Evolutionary conservation across 768 basidiomycete species (phyloP).

Genomic region (Pholiota microspora): DNA sequence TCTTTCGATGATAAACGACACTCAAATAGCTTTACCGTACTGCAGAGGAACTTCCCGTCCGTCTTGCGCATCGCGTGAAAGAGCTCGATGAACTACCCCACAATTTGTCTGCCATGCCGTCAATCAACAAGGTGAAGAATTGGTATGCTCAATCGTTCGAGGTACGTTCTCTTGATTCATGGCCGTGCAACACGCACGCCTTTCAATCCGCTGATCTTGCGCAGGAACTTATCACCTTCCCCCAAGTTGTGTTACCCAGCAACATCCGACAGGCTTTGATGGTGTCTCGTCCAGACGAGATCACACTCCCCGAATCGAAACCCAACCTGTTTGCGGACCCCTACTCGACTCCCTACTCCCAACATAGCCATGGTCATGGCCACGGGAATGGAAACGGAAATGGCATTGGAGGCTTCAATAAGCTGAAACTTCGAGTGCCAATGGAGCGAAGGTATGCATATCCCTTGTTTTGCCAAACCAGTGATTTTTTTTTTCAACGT

Average conservation of each 20-base stretch:
- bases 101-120: conserved; percentile 86
- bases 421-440: conserved; percentile 72
- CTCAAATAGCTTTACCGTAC: background rate
- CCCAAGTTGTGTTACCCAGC: conserved; percentile 66
- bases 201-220: background rate
- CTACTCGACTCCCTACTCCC: conserved; percentile 29
- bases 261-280: conserved; percentile 68
- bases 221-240: conserved; percentile 89
- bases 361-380: conserved; percentile 1
- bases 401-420: conserved; percentile 48
- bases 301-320: conserved; percentile 63
- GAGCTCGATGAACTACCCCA: conserved; percentile 95
- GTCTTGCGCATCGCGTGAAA: conserved; percentile 93
- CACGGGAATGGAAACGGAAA: conserved; percentile 31
- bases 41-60: conserved; percentile 89
- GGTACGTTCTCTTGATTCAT: conserved; percentile 43
- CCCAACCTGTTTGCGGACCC: conserved; percentile 77
- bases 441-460: conserved; percentile 72
- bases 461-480: conserved; percentile 5
- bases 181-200: background rate
- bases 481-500: conserved; percentile 7
- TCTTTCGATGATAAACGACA: background rate
- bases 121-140: conserved; percentile 91
- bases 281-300: conserved; percentile 42
- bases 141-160: conserved; percentile 99